Evolutionary conservation across 768 basidiomycete genomes (phyloP).

Genomic region (Mycena sanguinolenta): DNA sequence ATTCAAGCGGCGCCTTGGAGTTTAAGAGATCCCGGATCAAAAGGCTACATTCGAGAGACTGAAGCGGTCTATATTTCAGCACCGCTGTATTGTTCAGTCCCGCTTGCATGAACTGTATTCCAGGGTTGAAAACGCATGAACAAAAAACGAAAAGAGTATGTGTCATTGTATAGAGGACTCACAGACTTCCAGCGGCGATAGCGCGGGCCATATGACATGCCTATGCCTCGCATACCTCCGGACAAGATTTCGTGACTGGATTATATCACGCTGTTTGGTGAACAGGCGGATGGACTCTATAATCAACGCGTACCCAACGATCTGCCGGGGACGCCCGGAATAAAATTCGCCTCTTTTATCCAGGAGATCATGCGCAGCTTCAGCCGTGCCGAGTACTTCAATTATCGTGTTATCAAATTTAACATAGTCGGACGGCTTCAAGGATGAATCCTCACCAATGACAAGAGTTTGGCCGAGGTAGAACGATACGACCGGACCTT

Average conservation of each 20-base stretch:
- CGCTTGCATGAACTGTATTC: conserved; percentile 18
- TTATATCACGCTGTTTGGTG: background rate
- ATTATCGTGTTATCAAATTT: background rate
- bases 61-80: conserved; percentile 29
- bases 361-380: conserved; percentile 48
- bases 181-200: conserved; percentile 53
- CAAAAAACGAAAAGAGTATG: background rate
- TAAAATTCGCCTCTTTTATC: conserved; percentile 51
- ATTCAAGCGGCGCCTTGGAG: background rate
- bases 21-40: conserved; percentile 19
- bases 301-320: conserved; percentile 42
- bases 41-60: conserved; percentile 27
- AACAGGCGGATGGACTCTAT: background rate
- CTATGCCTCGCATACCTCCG: conserved; percentile 48
- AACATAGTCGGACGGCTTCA: no score
- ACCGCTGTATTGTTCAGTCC: conserved; percentile 21
- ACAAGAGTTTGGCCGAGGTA: conserved; percentile 12
- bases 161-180: no score
- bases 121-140: background rate
- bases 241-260: conserved; percentile 48
- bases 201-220: conserved; percentile 47
- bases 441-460: background rate
- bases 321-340: conserved; percentile 49
- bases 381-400: conserved; percentile 46
- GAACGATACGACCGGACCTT: conserved; percentile 17